phyloP scores from a whole-genome alignment of 1,139 yeast genomes.

The Zygosaccharomyces pseudobailii region DNA sequence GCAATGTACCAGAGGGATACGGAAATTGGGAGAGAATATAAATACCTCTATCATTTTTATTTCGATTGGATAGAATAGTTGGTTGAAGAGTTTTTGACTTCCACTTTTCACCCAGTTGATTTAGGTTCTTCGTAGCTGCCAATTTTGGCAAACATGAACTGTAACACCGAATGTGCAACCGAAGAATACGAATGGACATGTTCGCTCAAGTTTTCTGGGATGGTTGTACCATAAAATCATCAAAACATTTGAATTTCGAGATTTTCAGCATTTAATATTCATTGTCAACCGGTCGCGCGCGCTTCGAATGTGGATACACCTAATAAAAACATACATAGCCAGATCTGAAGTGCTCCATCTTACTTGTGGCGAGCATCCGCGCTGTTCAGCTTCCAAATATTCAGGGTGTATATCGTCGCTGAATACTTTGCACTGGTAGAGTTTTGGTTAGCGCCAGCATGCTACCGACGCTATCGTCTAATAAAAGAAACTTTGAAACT shows the following conservation, averaged over 20 bases:
- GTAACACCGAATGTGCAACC: neutral
- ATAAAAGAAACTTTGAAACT: conserved; percentile 14
- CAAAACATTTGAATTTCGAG: neutral
- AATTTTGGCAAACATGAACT: neutral
- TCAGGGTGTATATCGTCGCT: no score
- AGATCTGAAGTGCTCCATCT: neutral
- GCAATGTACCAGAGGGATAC: conserved; percentile 88
- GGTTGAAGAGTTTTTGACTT: conserved; percentile 23
- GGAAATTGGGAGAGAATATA: conserved; percentile 89
- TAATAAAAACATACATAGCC: no score
- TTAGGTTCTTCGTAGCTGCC: conserved; percentile 8
- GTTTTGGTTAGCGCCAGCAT: neutral
- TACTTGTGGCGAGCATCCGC: no score
- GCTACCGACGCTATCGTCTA: neutral
- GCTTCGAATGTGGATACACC: neutral
- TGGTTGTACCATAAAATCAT: neutral
- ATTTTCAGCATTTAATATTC: neutral
- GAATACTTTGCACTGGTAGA: neutral
- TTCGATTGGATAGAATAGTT: conserved; percentile 5
- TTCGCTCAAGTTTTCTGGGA: neutral
- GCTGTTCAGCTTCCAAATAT: no score
- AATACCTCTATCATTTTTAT: conserved; percentile 12
- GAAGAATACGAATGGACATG: neutral
- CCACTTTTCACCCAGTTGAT: conserved; percentile 29
- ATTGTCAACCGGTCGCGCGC: neutral